These are phyloP conservation scores for Penicillium steckii DNA, from an alignment of 495 filamentous ascomycete genomes.

Conservation along the genomic window DNA sequence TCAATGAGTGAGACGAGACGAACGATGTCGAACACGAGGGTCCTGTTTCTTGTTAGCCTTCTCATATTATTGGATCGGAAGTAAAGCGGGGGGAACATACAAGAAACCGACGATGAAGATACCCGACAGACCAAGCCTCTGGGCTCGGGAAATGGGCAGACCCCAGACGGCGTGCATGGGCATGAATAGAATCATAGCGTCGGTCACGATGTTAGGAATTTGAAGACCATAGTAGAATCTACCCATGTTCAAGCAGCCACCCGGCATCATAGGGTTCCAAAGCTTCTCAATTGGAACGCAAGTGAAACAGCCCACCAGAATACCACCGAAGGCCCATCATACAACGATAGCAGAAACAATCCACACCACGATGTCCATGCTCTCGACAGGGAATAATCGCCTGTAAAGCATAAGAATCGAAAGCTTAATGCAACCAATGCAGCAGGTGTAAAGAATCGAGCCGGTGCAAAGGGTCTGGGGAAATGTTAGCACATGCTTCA, in stretches of 20 bases:
- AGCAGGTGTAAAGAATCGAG: constrained; percentile 23
- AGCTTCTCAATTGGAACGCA: constrained; percentile 38
- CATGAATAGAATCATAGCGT: constrained; percentile 44
- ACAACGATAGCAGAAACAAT: constrained; percentile 12
- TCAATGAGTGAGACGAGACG: constrained; percentile 25
- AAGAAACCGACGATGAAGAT: constrained; percentile 43
- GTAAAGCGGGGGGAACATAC: constrained; percentile 17
- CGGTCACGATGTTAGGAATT: constrained; percentile 43
- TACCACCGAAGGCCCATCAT: constrained; percentile 27
- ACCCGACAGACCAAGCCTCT: constrained; percentile 36
- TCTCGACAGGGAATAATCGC: constrained; percentile 28
- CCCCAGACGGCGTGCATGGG: constrained; percentile 49
- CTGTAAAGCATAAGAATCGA: constrained; percentile 38
- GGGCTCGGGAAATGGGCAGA: constrained; percentile 36
- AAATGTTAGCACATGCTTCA: neutral
- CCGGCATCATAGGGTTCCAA: constrained; percentile 23
- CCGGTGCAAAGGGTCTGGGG: constrained; percentile 22
- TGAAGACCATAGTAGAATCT: constrained; percentile 37
- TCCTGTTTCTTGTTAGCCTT: constrained; percentile 13
- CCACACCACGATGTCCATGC: constrained; percentile 20
- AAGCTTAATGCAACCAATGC: constrained; percentile 30
- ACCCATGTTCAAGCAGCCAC: constrained; percentile 32
- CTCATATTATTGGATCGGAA: too few relatives aligned
- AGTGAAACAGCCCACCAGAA: constrained; percentile 28
- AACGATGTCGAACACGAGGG: constrained; percentile 29